Percentiles rank a stretch among this genome's conserved stretches.
These are phyloP conservation scores for Boletus bicolor DNA, from an alignment of 768 basidiomycete genomes.

Conservation along the genomic window DNA sequence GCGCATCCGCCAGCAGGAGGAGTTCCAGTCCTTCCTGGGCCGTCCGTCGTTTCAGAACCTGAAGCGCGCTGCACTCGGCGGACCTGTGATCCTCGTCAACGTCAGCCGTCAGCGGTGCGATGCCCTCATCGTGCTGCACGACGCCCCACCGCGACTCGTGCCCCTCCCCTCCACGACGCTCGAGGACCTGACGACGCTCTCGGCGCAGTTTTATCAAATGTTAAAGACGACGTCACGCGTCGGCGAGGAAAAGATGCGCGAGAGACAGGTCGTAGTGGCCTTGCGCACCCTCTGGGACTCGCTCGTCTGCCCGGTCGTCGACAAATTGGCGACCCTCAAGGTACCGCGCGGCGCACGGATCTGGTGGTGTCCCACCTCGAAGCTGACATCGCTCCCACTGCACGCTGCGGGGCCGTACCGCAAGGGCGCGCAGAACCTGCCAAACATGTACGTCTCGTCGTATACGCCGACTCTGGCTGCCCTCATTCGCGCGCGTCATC, in stretches of 20 bases:
- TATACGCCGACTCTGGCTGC: constrained; percentile 34
- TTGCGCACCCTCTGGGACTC: constrained; percentile 27
- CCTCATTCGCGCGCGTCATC: constrained; percentile 23
- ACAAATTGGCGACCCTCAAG: constrained; percentile 7
- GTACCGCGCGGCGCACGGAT: constrained; percentile 25
- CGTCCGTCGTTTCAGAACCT: constrained; percentile 19
- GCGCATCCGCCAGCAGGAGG: constrained; percentile 23
- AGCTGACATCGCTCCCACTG: constrained; percentile 29
- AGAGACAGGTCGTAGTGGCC: constrained; percentile 7
- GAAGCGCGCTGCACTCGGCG: constrained; percentile 20
- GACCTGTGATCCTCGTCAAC: constrained; percentile 40
- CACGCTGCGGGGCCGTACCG: constrained; percentile 33
- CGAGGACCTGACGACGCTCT: constrained; percentile 8
- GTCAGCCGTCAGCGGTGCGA: constrained; percentile 33
- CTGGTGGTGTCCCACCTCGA: constrained; percentile 36
- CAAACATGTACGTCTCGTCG: constrained; percentile 29
- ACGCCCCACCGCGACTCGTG: constrained; percentile 17
- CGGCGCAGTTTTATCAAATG: background rate
- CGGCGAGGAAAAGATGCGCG: constrained; percentile 25
- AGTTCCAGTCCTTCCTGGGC: constrained; percentile 32
- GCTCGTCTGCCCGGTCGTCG: constrained; percentile 20
- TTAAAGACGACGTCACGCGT: constrained; percentile 5
- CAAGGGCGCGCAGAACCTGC: constrained; percentile 6
- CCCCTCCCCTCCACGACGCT: constrained; percentile 17
- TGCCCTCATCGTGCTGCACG: constrained; percentile 34